phyloP scores from a whole-genome alignment of 116 monocot genomes.

The Cymodocea nodosa region DNA sequence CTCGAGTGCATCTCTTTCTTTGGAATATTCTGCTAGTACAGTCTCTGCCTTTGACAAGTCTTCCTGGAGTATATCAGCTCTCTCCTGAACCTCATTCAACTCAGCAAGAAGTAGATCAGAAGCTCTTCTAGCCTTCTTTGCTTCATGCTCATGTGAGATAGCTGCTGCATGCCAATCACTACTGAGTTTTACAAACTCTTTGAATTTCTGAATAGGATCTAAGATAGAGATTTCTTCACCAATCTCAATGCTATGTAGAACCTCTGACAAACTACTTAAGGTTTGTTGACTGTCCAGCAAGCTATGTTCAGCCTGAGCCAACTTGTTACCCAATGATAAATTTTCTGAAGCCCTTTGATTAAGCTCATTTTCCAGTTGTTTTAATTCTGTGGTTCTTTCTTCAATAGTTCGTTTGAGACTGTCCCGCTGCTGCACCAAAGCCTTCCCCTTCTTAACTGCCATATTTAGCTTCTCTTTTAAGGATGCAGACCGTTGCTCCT shows the following conservation, averaged over 20 bases:
- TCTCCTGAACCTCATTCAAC: conserved; percentile 95
- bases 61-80: conserved; percentile 72
- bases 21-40: conserved; percentile 30
- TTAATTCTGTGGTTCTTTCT: conserved; percentile 35
- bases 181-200: conserved; percentile 28
- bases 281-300: conserved; percentile 27
- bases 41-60: conserved; percentile 40
- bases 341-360: conserved; percentile 45
- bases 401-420: conserved; percentile 64
- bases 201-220: conserved; percentile 60
- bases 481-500: conserved; percentile 61
- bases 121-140: conserved; percentile 66
- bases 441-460: conserved; percentile 97
- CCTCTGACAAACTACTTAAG: conserved; percentile 29
- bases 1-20: conserved; percentile 30
- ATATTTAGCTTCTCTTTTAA: conserved; percentile 82
- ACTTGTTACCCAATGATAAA: conserved; percentile 25
- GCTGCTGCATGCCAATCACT: conserved; percentile 33
- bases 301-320: conserved; percentile 33
- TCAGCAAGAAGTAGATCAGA: conserved; percentile 72
- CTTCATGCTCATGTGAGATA: conserved; percentile 44
- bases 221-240: conserved; percentile 11
- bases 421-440: conserved; percentile 89
- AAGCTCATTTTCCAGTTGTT: conserved; percentile 36
- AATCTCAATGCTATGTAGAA: conserved; percentile 41